Evolutionary conservation across 768 basidiomycete genomes (phyloP).

Genomic region (Russula brevipes): DNA sequence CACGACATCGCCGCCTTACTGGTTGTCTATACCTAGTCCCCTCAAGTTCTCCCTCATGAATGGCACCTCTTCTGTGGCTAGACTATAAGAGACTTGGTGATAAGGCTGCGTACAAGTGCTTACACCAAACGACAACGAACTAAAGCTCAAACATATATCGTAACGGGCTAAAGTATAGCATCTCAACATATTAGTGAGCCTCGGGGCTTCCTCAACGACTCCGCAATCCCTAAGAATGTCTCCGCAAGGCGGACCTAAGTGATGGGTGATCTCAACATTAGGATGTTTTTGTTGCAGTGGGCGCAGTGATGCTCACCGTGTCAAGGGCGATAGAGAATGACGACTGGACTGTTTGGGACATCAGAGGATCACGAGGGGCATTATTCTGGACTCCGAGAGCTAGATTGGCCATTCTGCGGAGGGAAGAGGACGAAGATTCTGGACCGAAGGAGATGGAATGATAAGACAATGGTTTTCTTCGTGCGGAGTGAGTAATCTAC

Average conservation of each 20-base stretch:
- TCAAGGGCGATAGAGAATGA: conserved; percentile 49
- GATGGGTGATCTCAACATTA: background rate
- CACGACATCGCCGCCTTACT: too few species aligned
- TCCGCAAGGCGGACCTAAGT: conserved; percentile 48
- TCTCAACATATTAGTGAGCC: conserved; percentile 41
- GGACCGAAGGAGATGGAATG: conserved; percentile 56
- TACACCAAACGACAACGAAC: too few species aligned
- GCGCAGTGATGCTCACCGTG: conserved; percentile 36
- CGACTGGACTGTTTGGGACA: conserved; percentile 37
- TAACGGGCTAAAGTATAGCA: too few species aligned
- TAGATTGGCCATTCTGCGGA: conserved; percentile 50
- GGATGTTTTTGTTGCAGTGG: background rate
- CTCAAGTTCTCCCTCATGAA: too few species aligned
- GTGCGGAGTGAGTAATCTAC: background rate
- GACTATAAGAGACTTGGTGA: too few species aligned
- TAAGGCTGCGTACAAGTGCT: too few species aligned
- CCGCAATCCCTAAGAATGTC: conserved; percentile 54
- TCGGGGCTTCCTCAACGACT: conserved; percentile 52
- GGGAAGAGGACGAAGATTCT: conserved; percentile 24
- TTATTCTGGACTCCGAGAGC: conserved; percentile 44
- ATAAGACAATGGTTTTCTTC: conserved; percentile 51
- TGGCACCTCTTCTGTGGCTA: too few species aligned
- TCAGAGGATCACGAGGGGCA: conserved; percentile 39
- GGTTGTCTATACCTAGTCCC: too few species aligned
- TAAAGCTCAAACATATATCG: too few species aligned